Base-by-base conservation (phyloP, 305 asterid species). In the Salvia sclarea region DNA sequence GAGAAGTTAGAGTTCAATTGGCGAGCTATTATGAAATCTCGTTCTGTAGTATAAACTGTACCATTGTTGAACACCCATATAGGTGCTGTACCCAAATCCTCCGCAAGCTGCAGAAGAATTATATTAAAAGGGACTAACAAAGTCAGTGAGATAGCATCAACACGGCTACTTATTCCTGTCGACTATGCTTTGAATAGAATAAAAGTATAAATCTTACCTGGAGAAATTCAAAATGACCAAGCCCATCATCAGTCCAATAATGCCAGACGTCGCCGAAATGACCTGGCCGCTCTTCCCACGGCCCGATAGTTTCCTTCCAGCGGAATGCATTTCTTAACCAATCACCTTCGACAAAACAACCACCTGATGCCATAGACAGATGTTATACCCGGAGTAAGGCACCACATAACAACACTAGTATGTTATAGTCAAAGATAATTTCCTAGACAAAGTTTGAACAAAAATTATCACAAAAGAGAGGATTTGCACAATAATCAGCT, bases 1-100 rank as follows among this genome's bases (percentile, higher is more conserved):
- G 24, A 41, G 49, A 48, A 47, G 17, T 41, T n/a, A 17, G 60
- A 35, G 61, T 60, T 70, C 24, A 67, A 55, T 17, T 35, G 16
- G 54, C 40, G 49, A 35, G 40, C 5, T 48, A 44, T 57, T 17
- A 44, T 17, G 44, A 21, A 47, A 70, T 65, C 17, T 37, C 49
- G 40, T 8, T 21, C 38, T 43, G 47, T 45, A 53, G 47, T 25
- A 21, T 25, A 4, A 55, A 61, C 20, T 33, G 61, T 88, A 90
- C 99, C 99, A 30, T 95, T 95, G 85, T 89, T 91, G 81, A 95
- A 95, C 44, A 89, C 99, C 98, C 99, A 91, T 57, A 95, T 75
- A 30, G 98, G 98, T 66, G 73, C 21, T 49, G 97, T 76, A 40
- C 85, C 98, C 74, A 95, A 84, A 85, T 95, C 98, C 79, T 95